phyloP scores from a whole-genome alignment of 2,329 filamentous ascomycete species.

The Fusarium duplospermum region DNA sequence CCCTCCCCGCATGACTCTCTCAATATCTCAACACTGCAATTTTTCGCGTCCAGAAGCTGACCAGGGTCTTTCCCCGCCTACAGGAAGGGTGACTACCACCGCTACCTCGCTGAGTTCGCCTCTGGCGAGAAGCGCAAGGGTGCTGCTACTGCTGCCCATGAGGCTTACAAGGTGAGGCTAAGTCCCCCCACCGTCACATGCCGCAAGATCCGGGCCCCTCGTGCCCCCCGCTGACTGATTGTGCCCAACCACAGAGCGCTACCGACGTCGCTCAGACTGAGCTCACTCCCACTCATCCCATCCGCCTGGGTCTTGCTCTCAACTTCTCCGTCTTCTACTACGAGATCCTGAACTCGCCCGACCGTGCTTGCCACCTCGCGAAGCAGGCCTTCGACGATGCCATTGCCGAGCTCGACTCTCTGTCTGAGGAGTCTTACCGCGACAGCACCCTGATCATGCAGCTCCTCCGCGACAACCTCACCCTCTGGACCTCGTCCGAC shows the following conservation, averaged over 20 bases:
- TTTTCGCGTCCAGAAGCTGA: slow-evolving; percentile 22
- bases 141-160: slow-evolving; percentile 86
- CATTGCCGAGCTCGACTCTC: slow-evolving; percentile 96
- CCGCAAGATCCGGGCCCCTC: slow-evolving; percentile 41
- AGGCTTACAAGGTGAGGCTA: slow-evolving; percentile 92
- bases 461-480: slow-evolving; percentile 97
- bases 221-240: slow-evolving; percentile 28
- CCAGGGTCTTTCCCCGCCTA: slow-evolving; percentile 52
- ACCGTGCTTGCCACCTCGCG: slow-evolving; percentile 97
- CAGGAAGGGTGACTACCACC: slow-evolving; percentile 98
- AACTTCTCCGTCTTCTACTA: slow-evolving; percentile 99
- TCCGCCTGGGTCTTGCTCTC: slow-evolving; percentile 95
- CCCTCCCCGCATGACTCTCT: slow-evolving; percentile 15
- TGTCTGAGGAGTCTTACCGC: slow-evolving; percentile 99
- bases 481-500: slow-evolving; percentile 98
- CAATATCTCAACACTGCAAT: background rate
- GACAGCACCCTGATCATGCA: slow-evolving; percentile 99
- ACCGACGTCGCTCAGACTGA: slow-evolving; percentile 99
- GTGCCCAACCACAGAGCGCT: slow-evolving; percentile 73
- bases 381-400: slow-evolving; percentile 99
- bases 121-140: slow-evolving; percentile 92
- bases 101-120: slow-evolving; percentile 93
- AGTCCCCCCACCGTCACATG: slow-evolving; percentile 41
- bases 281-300: slow-evolving; percentile 96
- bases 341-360: slow-evolving; percentile 98